Evolutionary conservation across 108 stramenopile genomes (phyloP), one percentile per base, ranked within the genome.

Genomic region (Nannochloropsis salina): DNA sequence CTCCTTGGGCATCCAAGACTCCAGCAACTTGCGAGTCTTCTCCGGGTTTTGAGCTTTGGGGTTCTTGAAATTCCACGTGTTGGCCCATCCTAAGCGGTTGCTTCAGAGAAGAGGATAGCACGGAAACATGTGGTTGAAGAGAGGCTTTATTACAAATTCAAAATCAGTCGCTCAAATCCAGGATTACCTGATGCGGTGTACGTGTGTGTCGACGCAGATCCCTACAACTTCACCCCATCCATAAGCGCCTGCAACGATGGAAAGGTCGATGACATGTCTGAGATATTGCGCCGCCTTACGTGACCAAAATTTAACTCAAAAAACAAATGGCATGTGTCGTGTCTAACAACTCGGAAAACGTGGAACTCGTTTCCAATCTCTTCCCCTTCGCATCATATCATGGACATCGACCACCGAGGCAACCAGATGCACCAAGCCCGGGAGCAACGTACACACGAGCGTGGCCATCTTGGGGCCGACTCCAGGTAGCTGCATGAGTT

Each of bases 151-250:
- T 4, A 21, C 5, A 22, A 40, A 40, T 41, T 31, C 40, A 81
- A 41, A 40, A 40, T 81, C 21, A 11, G 41, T 31, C 31, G 31
- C 31, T 31, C 31, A 31, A 31, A 31, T 31, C 31, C 31, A 31
- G 31, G 31, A 31, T 1, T 81, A 81, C 22, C 22, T 81, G 41
- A 81, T 81, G 21, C 80, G 42, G 61, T 88, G 88, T 44, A 88
- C 88, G n/a, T 88, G 88, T 5, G 88, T 88, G 44, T 88, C 88
- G 42, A 88, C 88, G 79, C 88, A 88, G 85, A 88, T 88, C n/a
- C 88, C 88, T 15, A 83, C 84, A 83, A 22, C 41, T 42, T 43
- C 43, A 8, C 85, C 85, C 88, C 88, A 85, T 21, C 84, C 88
- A 74, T 74, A 74, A n/a, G 61, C 61, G 61, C 61, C 61, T 74